Evolutionary conservation across 805 yeast genomes (phyloP).

Genomic region (Metschnikowia shivogae): DNA sequence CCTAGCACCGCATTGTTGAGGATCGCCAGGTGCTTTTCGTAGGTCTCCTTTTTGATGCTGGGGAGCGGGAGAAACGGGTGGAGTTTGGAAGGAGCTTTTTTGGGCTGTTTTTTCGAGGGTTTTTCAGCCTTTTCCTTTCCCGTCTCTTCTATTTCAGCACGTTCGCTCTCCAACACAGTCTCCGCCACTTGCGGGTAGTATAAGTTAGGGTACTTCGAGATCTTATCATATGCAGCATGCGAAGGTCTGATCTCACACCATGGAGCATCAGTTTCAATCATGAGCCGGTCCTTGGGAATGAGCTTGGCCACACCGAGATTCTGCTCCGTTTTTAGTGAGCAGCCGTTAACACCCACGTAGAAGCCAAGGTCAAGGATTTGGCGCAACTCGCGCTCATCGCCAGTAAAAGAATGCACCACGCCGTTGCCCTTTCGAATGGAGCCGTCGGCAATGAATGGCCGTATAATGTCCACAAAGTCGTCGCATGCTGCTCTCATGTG

Average conservation of each 20-base stretch:
- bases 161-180: not conserved
- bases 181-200: constrained; percentile 43
- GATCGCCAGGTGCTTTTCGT: constrained; percentile 31
- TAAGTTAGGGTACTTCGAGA: constrained; percentile 53
- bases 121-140: not conserved
- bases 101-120: not conserved
- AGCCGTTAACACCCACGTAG: constrained; percentile 85
- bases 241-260: constrained; percentile 94
- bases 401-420: constrained; percentile 96
- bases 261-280: constrained; percentile 96
- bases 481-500: constrained; percentile 86
- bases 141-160: not conserved
- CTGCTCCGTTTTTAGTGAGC: constrained; percentile 77
- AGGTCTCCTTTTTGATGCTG: constrained; percentile 62
- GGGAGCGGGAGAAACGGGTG: constrained; percentile 60
- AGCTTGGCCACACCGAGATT: constrained; percentile 59
- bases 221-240: constrained; percentile 64
- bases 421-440: constrained; percentile 47
- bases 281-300: constrained; percentile 66
- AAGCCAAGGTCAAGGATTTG: constrained; percentile 56
- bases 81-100: constrained; percentile 24
- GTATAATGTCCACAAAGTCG: constrained; percentile 65
- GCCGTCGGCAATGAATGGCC: constrained; percentile 54
- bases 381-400: constrained; percentile 60
- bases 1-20: constrained; percentile 19